These are phyloP conservation scores for Salicornia ramosissima DNA, from an alignment of 148 eudicot genomes.

Conservation along the genomic window DNA sequence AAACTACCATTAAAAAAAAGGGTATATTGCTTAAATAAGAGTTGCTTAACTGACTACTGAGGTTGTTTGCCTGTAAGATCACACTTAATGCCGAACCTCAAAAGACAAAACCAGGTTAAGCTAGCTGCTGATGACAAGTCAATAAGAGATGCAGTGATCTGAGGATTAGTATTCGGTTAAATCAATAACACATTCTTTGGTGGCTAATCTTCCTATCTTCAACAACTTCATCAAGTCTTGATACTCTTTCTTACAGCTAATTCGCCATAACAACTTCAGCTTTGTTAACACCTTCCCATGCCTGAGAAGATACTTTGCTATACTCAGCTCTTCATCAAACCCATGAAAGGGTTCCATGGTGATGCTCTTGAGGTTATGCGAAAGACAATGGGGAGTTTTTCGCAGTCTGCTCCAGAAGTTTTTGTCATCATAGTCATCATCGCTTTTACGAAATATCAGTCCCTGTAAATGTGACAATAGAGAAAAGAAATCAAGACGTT, in stretches of 20 bases:
- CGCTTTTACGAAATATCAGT: background rate
- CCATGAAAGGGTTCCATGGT: background rate
- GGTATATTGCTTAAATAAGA: no score
- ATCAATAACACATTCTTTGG: background rate
- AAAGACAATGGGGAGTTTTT: background rate
- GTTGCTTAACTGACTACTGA: no score
- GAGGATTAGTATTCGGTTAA: background rate
- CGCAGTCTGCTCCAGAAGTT: constrained; percentile 14
- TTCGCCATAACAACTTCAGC: background rate
- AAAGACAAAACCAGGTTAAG: no score
- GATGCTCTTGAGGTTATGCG: background rate
- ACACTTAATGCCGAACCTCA: no score
- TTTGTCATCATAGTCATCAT: background rate
- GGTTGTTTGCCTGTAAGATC: no score
- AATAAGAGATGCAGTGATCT: no score
- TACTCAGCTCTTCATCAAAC: background rate
- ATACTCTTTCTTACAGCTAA: background rate
- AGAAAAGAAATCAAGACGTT: no score
- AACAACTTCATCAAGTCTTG: background rate
- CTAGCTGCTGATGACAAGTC: no score
- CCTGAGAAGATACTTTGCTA: constrained; percentile 4
- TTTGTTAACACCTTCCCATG: background rate
- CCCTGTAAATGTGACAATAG: background rate
- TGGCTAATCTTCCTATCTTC: background rate
- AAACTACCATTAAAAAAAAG: no score